These are phyloP conservation scores for Microdochium nivale DNA, from an alignment of 2,329 filamentous ascomycete species.

Conservation along the genomic window DNA sequence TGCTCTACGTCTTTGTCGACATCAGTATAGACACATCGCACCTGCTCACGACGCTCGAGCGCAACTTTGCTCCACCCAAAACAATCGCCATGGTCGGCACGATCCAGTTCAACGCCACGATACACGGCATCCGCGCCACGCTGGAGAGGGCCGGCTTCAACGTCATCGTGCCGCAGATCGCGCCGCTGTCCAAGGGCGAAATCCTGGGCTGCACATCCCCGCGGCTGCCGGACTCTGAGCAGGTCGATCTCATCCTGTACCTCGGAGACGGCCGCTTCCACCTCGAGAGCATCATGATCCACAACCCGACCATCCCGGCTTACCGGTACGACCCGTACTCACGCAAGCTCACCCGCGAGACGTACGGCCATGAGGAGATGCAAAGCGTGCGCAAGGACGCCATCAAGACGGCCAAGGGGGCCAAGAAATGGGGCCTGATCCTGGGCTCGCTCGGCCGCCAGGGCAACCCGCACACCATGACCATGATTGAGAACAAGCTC, in stretches of 20 bases:
- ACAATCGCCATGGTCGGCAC: conserved; percentile 91
- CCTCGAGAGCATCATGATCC: conserved; percentile 97
- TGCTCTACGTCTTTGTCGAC: conserved; percentile 95
- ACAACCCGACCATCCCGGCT: conserved; percentile 83
- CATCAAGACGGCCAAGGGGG: conserved; percentile 64
- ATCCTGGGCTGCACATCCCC: conserved; percentile 97
- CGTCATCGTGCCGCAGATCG: conserved; percentile 84
- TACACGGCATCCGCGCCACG: conserved; percentile 72
- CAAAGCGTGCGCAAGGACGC: conserved; percentile 70
- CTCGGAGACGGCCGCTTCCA: conserved; percentile 39
- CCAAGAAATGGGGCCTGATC: conserved; percentile 90
- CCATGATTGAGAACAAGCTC: conserved; percentile 73
- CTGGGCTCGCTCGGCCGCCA: conserved; percentile 87
- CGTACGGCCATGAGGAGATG: conserved; percentile 88
- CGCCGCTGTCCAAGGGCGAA: conserved; percentile 87
- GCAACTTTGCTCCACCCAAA: conserved; percentile 79
- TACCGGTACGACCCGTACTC: conserved; percentile 98
- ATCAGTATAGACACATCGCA: conserved; percentile 92
- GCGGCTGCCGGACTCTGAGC: conserved; percentile 46
- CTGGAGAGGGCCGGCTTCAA: conserved; percentile 80
- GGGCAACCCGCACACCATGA: conserved; percentile 89
- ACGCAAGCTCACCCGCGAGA: conserved; percentile 80
- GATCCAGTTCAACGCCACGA: conserved; percentile 96
- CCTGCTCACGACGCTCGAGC: conserved; percentile 74
- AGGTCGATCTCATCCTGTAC: conserved; percentile 48